Evolutionary conservation across 805 yeast genomes (phyloP), one percentile per base, ranked within the genome.

Genomic region (Danielia reshetovae): DNA sequence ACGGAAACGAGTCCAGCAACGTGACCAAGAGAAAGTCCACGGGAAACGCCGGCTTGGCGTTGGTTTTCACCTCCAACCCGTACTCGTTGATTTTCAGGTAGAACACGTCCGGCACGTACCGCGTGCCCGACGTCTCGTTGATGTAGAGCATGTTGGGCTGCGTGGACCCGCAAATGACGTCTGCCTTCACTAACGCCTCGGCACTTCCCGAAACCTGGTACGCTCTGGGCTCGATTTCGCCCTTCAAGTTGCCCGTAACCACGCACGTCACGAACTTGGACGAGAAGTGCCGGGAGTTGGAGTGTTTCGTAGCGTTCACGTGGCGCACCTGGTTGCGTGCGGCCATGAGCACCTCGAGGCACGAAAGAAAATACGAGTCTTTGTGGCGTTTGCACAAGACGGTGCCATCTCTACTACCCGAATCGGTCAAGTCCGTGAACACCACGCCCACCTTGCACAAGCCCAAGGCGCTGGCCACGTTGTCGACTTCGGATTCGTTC

Each of bases 191-290:
- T 52, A 93, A 68, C 0, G 87, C 94, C 60, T 93, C 97, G 0
- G 95, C 96, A 38, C 79, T 73, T 21, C 79, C 78, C 4, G 94
- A 81, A 0, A 87, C 96, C 59, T 93, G 99, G 59, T 89, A 93
- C 25, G 94, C 76, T 12, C 84, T 69, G 3, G 95, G 84, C 52
- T 90, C 98, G 52, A 93, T 90, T 42, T 90, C 95, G 15, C 94
- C 93, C 31, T 77, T 62, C 10, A 71, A 54, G 44, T 95, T 94
- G n/a, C 99, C 99, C 1, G 94, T 77, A 3, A 93, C 72, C 15
- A 88, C 90, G 62, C 97, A 89, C 1, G 97, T 90, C 13, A 89
- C 90, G 55, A 87, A 93, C 53, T 87, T 86, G 7, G 97, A 88
- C 11, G 96, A 84, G 55, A 75, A 93, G 18, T 53, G 48, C 2